Evolutionary conservation across 1,284 basidiomycete species (phyloP), one percentile per base, ranked within the genome.

Genomic region (Ganoderma meredithae): DNA sequence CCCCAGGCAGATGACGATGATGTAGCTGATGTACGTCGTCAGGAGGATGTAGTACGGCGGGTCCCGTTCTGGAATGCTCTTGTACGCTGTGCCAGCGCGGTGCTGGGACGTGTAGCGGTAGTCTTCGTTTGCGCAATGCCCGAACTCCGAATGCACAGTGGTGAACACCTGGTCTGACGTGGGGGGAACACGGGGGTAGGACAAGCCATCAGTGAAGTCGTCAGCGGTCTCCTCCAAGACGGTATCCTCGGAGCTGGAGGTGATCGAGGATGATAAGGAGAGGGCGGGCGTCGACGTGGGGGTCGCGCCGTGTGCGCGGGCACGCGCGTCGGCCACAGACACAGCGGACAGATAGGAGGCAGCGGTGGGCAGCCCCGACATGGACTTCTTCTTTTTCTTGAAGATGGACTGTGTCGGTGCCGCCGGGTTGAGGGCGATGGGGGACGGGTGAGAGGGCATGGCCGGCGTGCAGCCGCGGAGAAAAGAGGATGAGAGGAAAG

Each of bases 1-100:
- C 4, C 98, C 97, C 62, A 98, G 82, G 71, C 90, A 84, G 75
- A 99, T 98, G 68, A 97, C 87, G 69, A 97, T 84, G 74, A 97
- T 85, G 81, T 96, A 97, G 81, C 91, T 93, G 78, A 97, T 86
- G 80, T 98, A 98, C 5, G 96, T 97, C n/a, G 93, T 91, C 69
- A 98, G 82, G 33, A 98, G 85, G 73, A 97, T 91, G 78, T 95
- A 95, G 80, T 97, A 97, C 1, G 95, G 94, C 4, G 96, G 96
- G 75, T 95, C 93, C 73, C 90, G 86, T 69, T 92, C 89, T 40
- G 86, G 83, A 69, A 88, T 85, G 40, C 82, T 80, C 60, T 85
- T 79, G 65, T 90, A 78, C 9, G 84, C 81, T 12, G 81, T 81
- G 22, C 86, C 87, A 2, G 80, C 78, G 27, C 83, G 81, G 77